Percentiles rank a stretch among this genome's conserved stretches.
Evolutionary conservation across 352 stramenopile species (phyloP).

Genomic region (Pythium insidiosum): DNA sequence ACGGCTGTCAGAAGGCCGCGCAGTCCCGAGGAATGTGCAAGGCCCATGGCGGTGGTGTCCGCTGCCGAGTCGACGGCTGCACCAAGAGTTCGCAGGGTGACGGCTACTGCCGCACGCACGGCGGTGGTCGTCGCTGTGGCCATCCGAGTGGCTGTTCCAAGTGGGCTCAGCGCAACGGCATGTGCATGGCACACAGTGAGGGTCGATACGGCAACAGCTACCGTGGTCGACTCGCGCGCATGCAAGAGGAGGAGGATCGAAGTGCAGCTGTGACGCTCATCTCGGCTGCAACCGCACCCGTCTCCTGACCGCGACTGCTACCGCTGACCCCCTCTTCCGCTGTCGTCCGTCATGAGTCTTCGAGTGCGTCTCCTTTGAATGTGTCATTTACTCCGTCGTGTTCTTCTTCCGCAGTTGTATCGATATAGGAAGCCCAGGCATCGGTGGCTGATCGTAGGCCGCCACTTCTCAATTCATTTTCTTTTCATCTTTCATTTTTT

Average conservation of each 20-base stretch:
- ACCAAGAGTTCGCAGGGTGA: slow-evolving; percentile 77
- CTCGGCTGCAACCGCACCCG: slow-evolving; percentile 4
- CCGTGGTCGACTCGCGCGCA: slow-evolving; percentile 44
- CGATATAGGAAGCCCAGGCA: no score
- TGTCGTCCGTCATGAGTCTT: no score
- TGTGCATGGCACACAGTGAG: slow-evolving; percentile 83
- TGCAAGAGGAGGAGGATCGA: slow-evolving; percentile 10
- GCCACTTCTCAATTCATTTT: no score
- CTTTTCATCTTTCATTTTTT: no score
- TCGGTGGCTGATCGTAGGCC: no score
- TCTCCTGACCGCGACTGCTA: slow-evolving; percentile 2
- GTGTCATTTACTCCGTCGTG: no score
- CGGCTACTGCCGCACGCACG: slow-evolving; percentile 77
- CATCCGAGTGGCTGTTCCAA: slow-evolving; percentile 68
- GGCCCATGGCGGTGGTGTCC: slow-evolving; percentile 69
- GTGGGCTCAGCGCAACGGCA: slow-evolving; percentile 77
- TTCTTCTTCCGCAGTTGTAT: no score
- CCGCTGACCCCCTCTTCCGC: no score
- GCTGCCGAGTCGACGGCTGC: slow-evolving; percentile 78
- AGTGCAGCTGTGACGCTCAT: slow-evolving; percentile 2
- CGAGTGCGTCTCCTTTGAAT: no score
- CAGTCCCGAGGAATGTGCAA: slow-evolving; percentile 83
- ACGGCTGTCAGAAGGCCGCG: slow-evolving; percentile 69
- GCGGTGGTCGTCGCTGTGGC: slow-evolving; percentile 59
- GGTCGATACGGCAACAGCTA: slow-evolving; percentile 81